phyloP scores from a whole-genome alignment of 1,139 yeast genomes.

The Debaryomyces coudertii region DNA sequence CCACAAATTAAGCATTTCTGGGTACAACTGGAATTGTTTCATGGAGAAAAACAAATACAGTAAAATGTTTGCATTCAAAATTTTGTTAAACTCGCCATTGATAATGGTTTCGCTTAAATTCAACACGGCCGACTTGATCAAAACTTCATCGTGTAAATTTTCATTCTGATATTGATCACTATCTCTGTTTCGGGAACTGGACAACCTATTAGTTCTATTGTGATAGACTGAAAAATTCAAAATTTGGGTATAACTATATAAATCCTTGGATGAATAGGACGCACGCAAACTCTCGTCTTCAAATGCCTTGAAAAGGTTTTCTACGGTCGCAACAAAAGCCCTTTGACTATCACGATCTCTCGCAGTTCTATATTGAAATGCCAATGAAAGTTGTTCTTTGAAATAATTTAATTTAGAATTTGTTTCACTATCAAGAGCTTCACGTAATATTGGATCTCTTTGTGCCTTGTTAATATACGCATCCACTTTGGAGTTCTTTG shows the following conservation, averaged over 20 bases:
- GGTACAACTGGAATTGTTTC: conserved; percentile 39
- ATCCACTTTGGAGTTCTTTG: conserved; percentile 18
- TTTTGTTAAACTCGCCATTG: conserved; percentile 34
- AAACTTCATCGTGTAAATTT: conserved; percentile 33
- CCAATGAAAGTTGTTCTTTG: conserved; percentile 30
- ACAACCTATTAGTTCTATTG: conserved; percentile 37
- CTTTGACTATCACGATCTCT: conserved; percentile 21
- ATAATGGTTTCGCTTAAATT: conserved; percentile 35
- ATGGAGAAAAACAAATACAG: conserved; percentile 33
- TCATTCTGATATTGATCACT: conserved; percentile 37
- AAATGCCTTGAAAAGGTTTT: conserved; percentile 28
- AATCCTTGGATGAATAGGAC: conserved; percentile 28
- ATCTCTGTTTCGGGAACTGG: conserved; percentile 41
- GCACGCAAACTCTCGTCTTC: conserved; percentile 33
- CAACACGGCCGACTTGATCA: conserved; percentile 38
- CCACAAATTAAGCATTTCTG: conserved; percentile 46
- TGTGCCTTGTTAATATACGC: conserved; percentile 21
- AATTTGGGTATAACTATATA: conserved; percentile 29
- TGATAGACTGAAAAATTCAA: conserved; percentile 33
- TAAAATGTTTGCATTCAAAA: conserved; percentile 25
- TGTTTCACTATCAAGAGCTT: conserved; percentile 25
- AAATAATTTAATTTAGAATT: conserved; percentile 30
- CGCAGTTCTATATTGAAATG: conserved; percentile 22
- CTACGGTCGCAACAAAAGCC: conserved; percentile 27
- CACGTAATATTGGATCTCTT: conserved; percentile 28